Evolutionary conservation across 768 basidiomycete species (phyloP), one percentile per base, ranked within the genome.

Genomic region (Collybia mongolica): DNA sequence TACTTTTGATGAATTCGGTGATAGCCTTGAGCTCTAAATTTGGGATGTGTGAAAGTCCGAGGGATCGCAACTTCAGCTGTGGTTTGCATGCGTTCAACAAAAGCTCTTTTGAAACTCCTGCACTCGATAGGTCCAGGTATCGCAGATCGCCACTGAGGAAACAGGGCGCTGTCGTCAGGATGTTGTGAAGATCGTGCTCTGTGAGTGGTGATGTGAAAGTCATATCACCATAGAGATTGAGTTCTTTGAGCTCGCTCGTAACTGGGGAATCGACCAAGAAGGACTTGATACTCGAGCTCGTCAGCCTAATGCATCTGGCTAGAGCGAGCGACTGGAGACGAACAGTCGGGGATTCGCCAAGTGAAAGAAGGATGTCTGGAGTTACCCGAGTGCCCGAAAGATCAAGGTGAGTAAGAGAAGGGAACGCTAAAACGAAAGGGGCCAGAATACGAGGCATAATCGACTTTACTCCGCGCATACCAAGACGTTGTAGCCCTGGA

Each of bases 61-160:
- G 75, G 17, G 93, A 93, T 48, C 95, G 84, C 22, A 99, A 75
- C 39, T 76, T 76, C 2, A 83, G 83, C 65, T 92, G 92, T 6
- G 82, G 68, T 15, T 77, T 76, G 61, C 83, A 83, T 1, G 70
- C 62, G 8, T 74, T 71, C 14, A 80, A 61, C 6, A 86, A 66
- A 6, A 86, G 67, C 6, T 77, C 72, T 39, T 72, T 66, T 5
- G 86, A 88, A 46, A 98, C 57, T 0, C 88, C 88, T 5, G 88
- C 73, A 54, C 88, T 91, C 12, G 95, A 97, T 24, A 99, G 67
- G 65, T 99, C 96, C 54, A 99, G 80, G 67, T 95, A 97, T 9
- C 84, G 78, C 36, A 99, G 73, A 51, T 83, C 67, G 7, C 90
- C 89, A 43, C 74, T 80, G 9, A 71, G 65, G 72, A 99, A 90